Conservation (phyloP, 768 basidiomycete genomes). For the Boletellus emodensis region DNA sequence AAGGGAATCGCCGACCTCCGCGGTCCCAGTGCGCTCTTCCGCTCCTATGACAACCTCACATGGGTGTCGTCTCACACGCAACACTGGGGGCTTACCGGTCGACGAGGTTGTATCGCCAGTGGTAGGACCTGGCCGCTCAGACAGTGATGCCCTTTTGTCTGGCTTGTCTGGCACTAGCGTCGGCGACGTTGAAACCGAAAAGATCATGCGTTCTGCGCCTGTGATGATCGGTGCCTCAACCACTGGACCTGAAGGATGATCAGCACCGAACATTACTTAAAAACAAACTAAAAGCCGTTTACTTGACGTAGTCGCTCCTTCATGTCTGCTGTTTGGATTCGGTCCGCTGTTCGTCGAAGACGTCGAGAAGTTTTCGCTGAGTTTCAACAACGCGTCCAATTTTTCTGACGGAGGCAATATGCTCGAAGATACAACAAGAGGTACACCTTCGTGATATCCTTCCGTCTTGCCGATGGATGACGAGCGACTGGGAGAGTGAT, state of each 20-base stretch:
- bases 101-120: neutral
- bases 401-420: conserved; percentile 16
- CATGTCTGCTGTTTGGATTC: conserved; percentile 12
- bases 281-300: neutral
- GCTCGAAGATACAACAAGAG: conserved; percentile 17
- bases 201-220: conserved; percentile 15
- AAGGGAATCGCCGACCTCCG: conserved; percentile 6
- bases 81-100: conserved; percentile 12
- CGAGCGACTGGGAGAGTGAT: conserved; percentile 34
- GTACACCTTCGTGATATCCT: conserved; percentile 12
- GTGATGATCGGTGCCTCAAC: conserved; percentile 13
- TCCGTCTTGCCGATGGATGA: conserved; percentile 33
- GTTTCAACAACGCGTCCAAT: conserved; percentile 24
- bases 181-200: conserved; percentile 5
- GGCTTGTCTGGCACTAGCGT: conserved; percentile 12
- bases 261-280: conserved; percentile 1
- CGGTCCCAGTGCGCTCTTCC: conserved; percentile 3
- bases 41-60: conserved; percentile 12
- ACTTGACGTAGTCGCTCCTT: conserved; percentile 28
- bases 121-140: neutral
- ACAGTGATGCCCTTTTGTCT: conserved; percentile 4
- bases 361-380: conserved; percentile 18
- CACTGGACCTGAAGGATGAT: conserved; percentile 22
- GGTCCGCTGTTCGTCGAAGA: conserved; percentile 5
- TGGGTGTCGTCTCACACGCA: conserved; percentile 4